Evolutionary conservation across 331 rosid species (phyloP), one percentile per base, ranked within the genome.

Genomic region (Quercus phellos): DNA sequence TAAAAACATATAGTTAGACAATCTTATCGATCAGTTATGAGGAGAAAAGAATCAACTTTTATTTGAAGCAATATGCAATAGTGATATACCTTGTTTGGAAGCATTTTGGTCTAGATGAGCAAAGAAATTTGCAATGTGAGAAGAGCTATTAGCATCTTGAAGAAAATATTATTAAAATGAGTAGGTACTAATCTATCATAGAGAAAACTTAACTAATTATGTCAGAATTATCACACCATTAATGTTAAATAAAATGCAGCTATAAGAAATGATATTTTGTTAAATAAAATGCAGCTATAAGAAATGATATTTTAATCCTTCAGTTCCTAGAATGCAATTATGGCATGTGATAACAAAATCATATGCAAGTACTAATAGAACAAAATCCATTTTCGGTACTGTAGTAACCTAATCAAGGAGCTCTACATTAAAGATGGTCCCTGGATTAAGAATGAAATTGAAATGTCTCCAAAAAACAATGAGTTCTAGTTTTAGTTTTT

Each of bases 61-160:
- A 9, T 73, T 64, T 18, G 51, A 35, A 66, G 53, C 7, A 75
- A 22, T 42, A 77, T 58, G 70, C 78, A 42, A 78, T 58, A 73
- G 76, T n/a, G 14, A 55, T 26, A 53, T 88, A 93, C 99, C 96
- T 81, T 6, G 77, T 77, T 54, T 59, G 6, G 87, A 59, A 55
- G 88, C 90, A 82, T 88, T 88, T 22, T 79, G 30, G 29, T 80
- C 84, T 32, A 76, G 66, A 75, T 90, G 92, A 68, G 99, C 93
- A 85, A 87, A 93, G 84, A 97, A 95, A 74, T 26, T 98, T 95
- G 97, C 86, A 88, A 24, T 55, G 79, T 30, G 70, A 72, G 22
- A 81, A 78, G 78, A 84, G 30, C 74, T 34, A 53, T 77, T 42
- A 84, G 38, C 77, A 69, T 55, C 73, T 68, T 42, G 77, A 81